Base-by-base conservation (phyloP, 768 basidiomycete genomes). In the Mycena polygramma region DNA sequence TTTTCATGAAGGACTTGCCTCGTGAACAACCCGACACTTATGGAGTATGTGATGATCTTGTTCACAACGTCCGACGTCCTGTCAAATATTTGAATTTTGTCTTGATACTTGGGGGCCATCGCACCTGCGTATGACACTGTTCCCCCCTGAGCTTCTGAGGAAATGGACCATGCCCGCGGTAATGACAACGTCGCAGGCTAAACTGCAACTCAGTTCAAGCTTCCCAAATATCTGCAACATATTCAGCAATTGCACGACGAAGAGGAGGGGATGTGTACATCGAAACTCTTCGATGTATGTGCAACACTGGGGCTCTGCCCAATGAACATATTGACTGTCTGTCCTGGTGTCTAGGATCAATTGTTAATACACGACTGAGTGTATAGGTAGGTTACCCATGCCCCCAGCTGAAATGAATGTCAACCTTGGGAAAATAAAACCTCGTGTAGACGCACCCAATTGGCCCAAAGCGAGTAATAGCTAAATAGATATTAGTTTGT, bases 11-110 rank as follows among this genome's bases (percentile, higher is more conserved):
- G 15, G 15, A 62, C 60, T n/a, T 62, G 10, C n/a, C n/a, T n/a
- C n/a, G 60, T 62, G 7, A 62, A 51, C 7, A 51, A 39, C 20
- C 48, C 60, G n/a, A 62, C 60, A 37, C 60, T 62, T 8, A 62
- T 62, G n/a, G 48, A n/a, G 20, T 62, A 51, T 22, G 48, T 20
- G 35, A 62, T 24, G n/a, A 62, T 62, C n/a, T 37, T 62, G 36
- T 62, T 62, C 17, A 62, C 60, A 13, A 51, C 36, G 2, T 51
- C 60, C 1, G 60, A 36, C 4, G 60, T 62, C 36, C 60, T 62
- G n/a, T 8, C 17, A 49, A 36, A 39, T 11, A n/a, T 30, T 5
- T 53, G 13, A 10, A 46, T 46, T 15, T 9, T 20, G 19, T 20
- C 45, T 17, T 24, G 13, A 39, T 7, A 39, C 17, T 11, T 53